Base-by-base conservation (phyloP, 495 filamentous ascomycete genomes). In the Podospora pseudocomata region DNA sequence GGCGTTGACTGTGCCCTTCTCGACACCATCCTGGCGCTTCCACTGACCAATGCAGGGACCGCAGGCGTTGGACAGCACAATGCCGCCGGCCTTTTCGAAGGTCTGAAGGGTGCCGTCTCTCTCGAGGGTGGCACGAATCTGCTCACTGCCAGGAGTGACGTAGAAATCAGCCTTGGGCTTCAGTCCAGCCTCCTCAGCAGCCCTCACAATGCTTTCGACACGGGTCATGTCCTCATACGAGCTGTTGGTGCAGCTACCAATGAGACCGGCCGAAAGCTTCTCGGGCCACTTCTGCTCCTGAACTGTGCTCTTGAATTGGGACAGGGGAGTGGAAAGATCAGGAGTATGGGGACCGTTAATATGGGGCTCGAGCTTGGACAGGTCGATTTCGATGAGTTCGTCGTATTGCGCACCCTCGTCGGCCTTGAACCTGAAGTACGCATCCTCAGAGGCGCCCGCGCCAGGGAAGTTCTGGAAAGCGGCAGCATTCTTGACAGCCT, bases 181-280 rank as follows among this genome's bases (percentile, higher is more conserved):
- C 32, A 99, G 80, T 44, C 95, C 95, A 11, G 91, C 95, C 39
- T 90, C 88, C 61, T 87, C 83, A 16, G 95, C 95, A 77, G 96
- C 93, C 79, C 93, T 93, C 60, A 97, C 91, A 65, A 99, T 85
- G 73, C 92, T 83, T 82, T 97, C 95, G 18, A 93, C 90, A 62
- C 95, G 89, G 11, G 92, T 93, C 95, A 99, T 99, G 75, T 99
- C 95, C 80, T 97, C 88, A 78, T 97, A 99, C 3, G 95, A 98
- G 79, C 92, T 96, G 84, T 99, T 99, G 16, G 95, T 99, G 82
- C 95, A 99, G 82, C 92, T 96, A 58, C 95, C 95, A 73, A 99
- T 99, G 30, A 99, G 85, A 66, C 94, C 92, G 7, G 95, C 94
- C 6, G 91, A 93, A 68, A 99, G 90, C 58, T 89, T 91, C 76